A percentile compares a stretch with the other conserved stretches of the same genome.
Conservation (phyloP, 139 green algal genomes). For the Chlamydomonas asymmetrica region DNA sequence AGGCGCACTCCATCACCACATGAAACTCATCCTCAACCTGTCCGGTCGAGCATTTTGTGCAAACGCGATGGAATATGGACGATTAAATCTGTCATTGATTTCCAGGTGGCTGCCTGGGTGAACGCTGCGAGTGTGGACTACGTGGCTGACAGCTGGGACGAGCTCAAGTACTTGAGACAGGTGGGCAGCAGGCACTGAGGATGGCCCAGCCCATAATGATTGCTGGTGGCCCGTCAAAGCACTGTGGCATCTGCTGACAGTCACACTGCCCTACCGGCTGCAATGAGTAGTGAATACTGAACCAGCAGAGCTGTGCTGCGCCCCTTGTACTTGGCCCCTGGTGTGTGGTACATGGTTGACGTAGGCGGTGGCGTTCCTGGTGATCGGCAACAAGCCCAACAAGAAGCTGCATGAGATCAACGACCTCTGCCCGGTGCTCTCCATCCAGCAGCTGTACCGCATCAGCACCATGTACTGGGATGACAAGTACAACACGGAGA, state of each 20-base stretch:
- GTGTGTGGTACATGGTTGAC: too few relatives aligned
- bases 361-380: slow-evolving; percentile 89
- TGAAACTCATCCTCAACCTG: too few relatives aligned
- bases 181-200: slow-evolving; percentile 83
- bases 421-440: slow-evolving; percentile 93
- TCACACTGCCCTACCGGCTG: neutral
- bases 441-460: slow-evolving; percentile 97
- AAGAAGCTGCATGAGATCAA: slow-evolving; percentile 95
- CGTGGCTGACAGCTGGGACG: slow-evolving; percentile 87
- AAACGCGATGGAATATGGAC: too few relatives aligned
- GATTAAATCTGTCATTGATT: neutral
- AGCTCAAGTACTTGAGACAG: slow-evolving; percentile 93
- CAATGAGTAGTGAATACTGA: too few relatives aligned
- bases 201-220: too few relatives aligned
- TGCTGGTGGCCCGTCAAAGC: too few relatives aligned
- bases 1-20: too few relatives aligned
- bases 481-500: slow-evolving; percentile 94
- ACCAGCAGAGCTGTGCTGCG: too few relatives aligned
- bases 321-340: too few relatives aligned
- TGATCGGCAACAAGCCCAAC: slow-evolving; percentile 95
- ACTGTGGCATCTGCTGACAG: too few relatives aligned
- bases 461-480: slow-evolving; percentile 98
- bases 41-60: too few relatives aligned
- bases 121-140: slow-evolving; percentile 66
- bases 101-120: slow-evolving; percentile 87